Base-by-base conservation (phyloP, 2,329 filamentous ascomycete genomes). In the Fragosphaeria purpurea region DNA sequence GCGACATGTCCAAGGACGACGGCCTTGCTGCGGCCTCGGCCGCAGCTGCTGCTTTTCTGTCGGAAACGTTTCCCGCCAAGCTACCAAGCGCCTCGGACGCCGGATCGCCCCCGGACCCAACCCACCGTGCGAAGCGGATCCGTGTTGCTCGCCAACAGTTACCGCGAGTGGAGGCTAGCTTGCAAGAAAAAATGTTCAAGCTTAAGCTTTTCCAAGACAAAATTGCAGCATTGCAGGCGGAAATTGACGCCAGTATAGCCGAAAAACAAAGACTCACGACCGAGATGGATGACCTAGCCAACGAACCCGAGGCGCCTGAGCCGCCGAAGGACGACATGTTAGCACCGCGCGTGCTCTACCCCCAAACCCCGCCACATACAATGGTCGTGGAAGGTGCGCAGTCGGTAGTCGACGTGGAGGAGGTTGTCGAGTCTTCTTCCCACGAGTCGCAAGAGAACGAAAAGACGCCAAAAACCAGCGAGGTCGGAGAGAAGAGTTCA, bases 161-260 rank as follows among this genome's bases (percentile, higher is more conserved):
- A 4, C 66, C 70, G 12, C 60, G 59, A 10, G 59, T 72, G 12
- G 67, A 69, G 40, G 64, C 65, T 13, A 60, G 60, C 11, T 59
- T 74, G 10, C 63, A 66, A 50, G 66, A 71, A 47, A 73, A 77
- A 56, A 67, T 71, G 51, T 65, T 68, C n/a, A 73, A 69, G 53
- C 58, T 80, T 13, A 67, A 68, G 49, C 61, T 67, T 22, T 58
- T 78, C 38, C 66, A 73, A 52, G 69, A 71, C 5, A 70, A 77
- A 58, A 65, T 75, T 30, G 65, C 66, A 22, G 69, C 66, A 13
- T 67, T 80, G 38, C 66, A 77, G 58, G 67, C 67, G 31, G 76
- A 79, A 53, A 64, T 72, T 12, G 63, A 68, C 31, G 62, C 58
- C 1, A 60, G 58, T 47, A 48, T 65, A 22, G 64, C 63, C 10